Evolutionary conservation across 306 rosid genomes (phyloP).

Genomic region (Trifolium dubium): DNA sequence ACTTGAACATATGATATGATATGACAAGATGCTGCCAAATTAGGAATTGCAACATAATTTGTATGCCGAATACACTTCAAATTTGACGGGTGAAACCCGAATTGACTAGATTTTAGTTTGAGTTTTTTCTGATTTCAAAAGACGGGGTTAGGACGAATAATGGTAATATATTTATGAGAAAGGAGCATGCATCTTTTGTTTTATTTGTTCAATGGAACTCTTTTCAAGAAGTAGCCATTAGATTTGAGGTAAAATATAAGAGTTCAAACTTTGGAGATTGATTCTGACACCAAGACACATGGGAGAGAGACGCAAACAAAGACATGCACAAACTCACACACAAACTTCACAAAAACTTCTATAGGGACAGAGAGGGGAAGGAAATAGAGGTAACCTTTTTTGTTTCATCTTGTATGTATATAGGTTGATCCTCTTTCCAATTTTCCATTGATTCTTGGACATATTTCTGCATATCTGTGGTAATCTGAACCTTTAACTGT

Average conservation of each 20-base stretch:
- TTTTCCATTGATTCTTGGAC: constrained; percentile 71
- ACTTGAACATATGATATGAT: constrained; percentile 36
- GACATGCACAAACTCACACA: constrained; percentile 19
- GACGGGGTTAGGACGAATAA: too few relatives aligned
- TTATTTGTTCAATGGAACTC: constrained; percentile 33
- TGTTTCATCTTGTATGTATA: constrained; percentile 82
- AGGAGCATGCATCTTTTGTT: constrained; percentile 48
- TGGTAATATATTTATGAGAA: constrained; percentile 40
- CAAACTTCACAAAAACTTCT: constrained; percentile 13
- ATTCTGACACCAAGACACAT: constrained; percentile 43
- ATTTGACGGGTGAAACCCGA: too few relatives aligned
- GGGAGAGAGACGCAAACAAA: constrained; percentile 31
- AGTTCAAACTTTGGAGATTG: constrained; percentile 41
- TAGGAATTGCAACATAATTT: too few relatives aligned
- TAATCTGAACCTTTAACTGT: constrained; percentile 80
- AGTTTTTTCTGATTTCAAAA: too few relatives aligned
- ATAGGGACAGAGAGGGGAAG: constrained; percentile 38
- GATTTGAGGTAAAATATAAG: background rate
- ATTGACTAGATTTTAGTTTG: too few relatives aligned
- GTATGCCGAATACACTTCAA: too few relatives aligned
- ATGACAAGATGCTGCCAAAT: constrained; percentile 30
- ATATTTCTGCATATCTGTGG: constrained; percentile 76
- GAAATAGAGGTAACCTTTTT: constrained; percentile 67
- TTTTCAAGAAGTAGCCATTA: constrained; percentile 43
- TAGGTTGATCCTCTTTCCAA: constrained; percentile 70